A percentile compares a stretch with the other conserved stretches of the same genome.
phyloP scores from a whole-genome alignment of 495 filamentous ascomycete species.

The Viridothelium virens region DNA sequence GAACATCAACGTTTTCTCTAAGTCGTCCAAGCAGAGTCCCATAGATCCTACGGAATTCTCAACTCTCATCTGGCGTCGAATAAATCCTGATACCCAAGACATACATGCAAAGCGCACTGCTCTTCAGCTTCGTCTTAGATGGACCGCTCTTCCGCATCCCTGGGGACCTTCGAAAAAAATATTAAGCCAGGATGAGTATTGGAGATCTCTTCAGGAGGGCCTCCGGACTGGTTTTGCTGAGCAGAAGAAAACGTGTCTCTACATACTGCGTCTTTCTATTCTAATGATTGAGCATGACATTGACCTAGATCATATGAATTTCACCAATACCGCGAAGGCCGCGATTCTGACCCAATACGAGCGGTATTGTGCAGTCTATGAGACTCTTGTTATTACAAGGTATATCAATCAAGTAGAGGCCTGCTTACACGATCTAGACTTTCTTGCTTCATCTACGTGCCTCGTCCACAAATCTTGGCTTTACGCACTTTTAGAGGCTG shows the following conservation, averaged over 20 bases:
- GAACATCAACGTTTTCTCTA: background rate
- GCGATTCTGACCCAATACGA: slow-evolving; percentile 22
- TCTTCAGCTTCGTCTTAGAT: slow-evolving; percentile 25
- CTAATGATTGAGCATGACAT: slow-evolving; percentile 21
- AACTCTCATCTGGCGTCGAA: background rate
- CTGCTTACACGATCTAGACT: slow-evolving; percentile 31
- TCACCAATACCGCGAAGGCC: background rate
- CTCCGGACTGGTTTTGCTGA: slow-evolving; percentile 37
- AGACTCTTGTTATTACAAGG: slow-evolving; percentile 35
- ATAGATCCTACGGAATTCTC: background rate
- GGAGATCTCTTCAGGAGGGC: slow-evolving; percentile 36
- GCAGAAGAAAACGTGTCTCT: slow-evolving; percentile 40
- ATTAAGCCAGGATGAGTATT: slow-evolving; percentile 30
- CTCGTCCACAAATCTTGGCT: slow-evolving; percentile 24
- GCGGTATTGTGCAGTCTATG: slow-evolving; percentile 34
- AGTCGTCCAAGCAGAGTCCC: background rate
- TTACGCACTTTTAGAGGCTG: slow-evolving; percentile 26
- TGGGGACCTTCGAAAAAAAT: slow-evolving; percentile 18
- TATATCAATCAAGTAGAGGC: slow-evolving; percentile 39
- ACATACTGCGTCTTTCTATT: slow-evolving; percentile 37
- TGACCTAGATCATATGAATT: slow-evolving; percentile 8
- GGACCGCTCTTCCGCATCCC: slow-evolving; percentile 21
- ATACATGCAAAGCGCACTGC: background rate
- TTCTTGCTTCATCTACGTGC: slow-evolving; percentile 22
- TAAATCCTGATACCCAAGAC: background rate